Conservation (phyloP, 2,329 filamentous ascomycete genomes). For the Thielaviopsis euricoi region DNA sequence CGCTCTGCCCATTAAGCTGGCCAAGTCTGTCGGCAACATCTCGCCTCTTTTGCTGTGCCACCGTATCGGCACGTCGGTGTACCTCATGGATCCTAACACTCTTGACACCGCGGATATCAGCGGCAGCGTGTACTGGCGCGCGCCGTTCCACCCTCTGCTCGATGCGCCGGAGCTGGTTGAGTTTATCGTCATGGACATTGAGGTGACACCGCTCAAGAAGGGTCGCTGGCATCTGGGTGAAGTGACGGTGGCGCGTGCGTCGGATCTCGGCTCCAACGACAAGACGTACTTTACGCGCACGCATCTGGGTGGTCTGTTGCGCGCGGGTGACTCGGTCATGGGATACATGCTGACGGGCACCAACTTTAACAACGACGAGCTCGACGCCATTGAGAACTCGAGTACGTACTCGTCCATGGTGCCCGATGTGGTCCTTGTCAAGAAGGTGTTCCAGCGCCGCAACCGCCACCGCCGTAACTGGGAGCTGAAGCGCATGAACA, state of each 20-base stretch:
- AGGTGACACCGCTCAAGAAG: constrained; percentile 55
- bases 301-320: constrained; percentile 71
- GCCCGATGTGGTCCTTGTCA: constrained; percentile 86
- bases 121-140: constrained; percentile 73
- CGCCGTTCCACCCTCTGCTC: constrained; percentile 68
- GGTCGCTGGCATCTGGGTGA: constrained; percentile 77
- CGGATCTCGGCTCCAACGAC: constrained; percentile 75
- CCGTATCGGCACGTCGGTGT: constrained; percentile 75
- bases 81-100: constrained; percentile 77
- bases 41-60: constrained; percentile 73
- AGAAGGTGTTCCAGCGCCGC: constrained; percentile 87
- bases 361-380: constrained; percentile 82
- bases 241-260: constrained; percentile 70
- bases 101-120: constrained; percentile 81
- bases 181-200: constrained; percentile 90
- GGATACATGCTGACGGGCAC: constrained; percentile 83
- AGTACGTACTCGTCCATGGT: constrained; percentile 62
- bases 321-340: constrained; percentile 81
- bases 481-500: constrained; percentile 85
- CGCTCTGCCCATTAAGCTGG: constrained; percentile 77
- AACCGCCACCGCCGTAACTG: constrained; percentile 73
- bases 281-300: constrained; percentile 80
- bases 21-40: constrained; percentile 78
- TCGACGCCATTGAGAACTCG: constrained; percentile 65
- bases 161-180: constrained; percentile 76